Percentiles rank a stretch among this genome's conserved stretches.
phyloP scores from a whole-genome alignment of 2,329 filamentous ascomycete genomes.

The Trematosphaeria pertusa region DNA sequence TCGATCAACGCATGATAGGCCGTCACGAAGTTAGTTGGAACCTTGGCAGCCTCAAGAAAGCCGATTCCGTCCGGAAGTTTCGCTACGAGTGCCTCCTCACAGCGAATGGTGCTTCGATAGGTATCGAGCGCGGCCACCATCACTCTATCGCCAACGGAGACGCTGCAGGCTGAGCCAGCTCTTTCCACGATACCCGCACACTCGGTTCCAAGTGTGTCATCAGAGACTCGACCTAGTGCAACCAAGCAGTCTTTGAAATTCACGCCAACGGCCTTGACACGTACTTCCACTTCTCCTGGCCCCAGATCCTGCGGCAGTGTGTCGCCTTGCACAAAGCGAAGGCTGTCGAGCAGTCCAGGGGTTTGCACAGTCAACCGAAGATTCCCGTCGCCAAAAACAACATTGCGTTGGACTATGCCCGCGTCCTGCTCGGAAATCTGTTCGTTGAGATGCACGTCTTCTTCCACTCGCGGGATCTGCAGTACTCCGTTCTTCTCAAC shows the following conservation, averaged over 20 bases:
- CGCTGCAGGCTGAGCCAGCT: too few species aligned
- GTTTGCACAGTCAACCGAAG: too few species aligned
- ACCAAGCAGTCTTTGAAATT: slow-evolving; percentile 27
- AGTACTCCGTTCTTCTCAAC: too few species aligned
- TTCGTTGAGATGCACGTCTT: too few species aligned
- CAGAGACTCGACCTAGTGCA: slow-evolving; percentile 34
- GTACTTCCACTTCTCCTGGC: slow-evolving; percentile 21
- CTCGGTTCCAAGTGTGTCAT: slow-evolving; percentile 18
- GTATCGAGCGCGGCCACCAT: neutral
- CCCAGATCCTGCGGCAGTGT: neutral
- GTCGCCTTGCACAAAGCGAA: neutral
- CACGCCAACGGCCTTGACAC: slow-evolving; percentile 22
- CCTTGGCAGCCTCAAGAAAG: neutral
- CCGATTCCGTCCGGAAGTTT: neutral
- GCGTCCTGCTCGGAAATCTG: neutral
- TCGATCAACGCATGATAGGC: neutral
- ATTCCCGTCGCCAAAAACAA: neutral
- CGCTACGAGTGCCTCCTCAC: neutral
- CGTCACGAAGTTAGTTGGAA: neutral
- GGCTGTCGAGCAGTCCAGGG: neutral
- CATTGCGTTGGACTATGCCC: neutral
- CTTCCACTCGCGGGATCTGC: too few species aligned
- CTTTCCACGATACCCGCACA: slow-evolving; percentile 28
- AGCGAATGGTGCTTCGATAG: neutral
- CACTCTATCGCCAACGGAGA: neutral